These are phyloP conservation scores for Barnettozyma vustinii DNA, from an alignment of 805 yeast genomes.

Conservation along the genomic window DNA sequence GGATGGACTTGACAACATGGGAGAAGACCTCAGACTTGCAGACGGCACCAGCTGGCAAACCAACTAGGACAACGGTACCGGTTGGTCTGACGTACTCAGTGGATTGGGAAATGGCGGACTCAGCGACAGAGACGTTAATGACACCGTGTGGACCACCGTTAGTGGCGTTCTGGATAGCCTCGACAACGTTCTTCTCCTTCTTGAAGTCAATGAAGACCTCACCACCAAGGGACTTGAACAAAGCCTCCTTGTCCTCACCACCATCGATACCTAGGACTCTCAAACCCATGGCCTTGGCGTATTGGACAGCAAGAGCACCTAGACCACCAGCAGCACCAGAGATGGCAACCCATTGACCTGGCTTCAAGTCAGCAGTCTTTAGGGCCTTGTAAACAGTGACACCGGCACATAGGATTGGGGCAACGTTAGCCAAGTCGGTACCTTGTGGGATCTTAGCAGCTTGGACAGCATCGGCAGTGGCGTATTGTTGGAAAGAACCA, in stretches of 20 bases:
- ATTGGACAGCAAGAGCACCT: constrained; percentile 70
- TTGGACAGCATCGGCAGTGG: constrained; percentile 82
- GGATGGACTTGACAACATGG: constrained; percentile 67
- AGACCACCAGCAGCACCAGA: constrained; percentile 82
- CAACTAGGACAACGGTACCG: constrained; percentile 70
- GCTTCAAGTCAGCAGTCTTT: constrained; percentile 63
- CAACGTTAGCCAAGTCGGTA: constrained; percentile 66
- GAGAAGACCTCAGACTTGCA: constrained; percentile 64
- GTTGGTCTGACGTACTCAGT: constrained; percentile 54
- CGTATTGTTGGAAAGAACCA: constrained; percentile 89
- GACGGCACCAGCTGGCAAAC: constrained; percentile 77
- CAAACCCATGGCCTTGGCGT: constrained; percentile 73
- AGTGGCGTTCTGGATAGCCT: constrained; percentile 51
- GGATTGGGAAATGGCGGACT: constrained; percentile 58
- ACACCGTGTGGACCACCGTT: constrained; percentile 76
- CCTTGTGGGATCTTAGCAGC: constrained; percentile 76
- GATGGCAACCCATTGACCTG: constrained; percentile 74
- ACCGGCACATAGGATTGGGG: constrained; percentile 90
- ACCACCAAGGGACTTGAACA: constrained; percentile 58
- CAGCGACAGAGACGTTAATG: constrained; percentile 71
- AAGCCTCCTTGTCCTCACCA: constrained; percentile 55
- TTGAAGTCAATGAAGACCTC: constrained; percentile 58
- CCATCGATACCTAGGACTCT: constrained; percentile 70
- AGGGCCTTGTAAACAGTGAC: constrained; percentile 88
- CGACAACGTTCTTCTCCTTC: constrained; percentile 47